Evolutionary conservation across 2,329 filamentous ascomycete genomes (phyloP).

Genomic region (Didymosphaeria variabile): DNA sequence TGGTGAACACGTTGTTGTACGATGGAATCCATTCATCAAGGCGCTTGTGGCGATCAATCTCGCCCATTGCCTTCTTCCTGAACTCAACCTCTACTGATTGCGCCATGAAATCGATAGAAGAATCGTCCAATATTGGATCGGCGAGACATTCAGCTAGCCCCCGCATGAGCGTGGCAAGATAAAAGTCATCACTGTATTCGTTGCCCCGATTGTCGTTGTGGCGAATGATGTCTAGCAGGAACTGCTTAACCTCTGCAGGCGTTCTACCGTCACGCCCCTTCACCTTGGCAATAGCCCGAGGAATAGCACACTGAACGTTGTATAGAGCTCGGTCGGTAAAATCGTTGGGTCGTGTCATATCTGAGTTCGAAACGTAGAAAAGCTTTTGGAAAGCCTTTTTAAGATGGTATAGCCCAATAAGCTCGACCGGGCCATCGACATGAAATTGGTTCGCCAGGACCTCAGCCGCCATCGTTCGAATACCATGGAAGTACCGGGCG

Average conservation of each 20-base stretch:
- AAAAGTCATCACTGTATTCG: slow-evolving; percentile 86
- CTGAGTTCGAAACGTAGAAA: slow-evolving; percentile 81
- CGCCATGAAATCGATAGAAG: slow-evolving; percentile 56
- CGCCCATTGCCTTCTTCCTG: slow-evolving; percentile 65
- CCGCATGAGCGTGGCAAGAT: slow-evolving; percentile 81
- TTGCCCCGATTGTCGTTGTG: slow-evolving; percentile 97
- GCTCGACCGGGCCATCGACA: slow-evolving; percentile 65
- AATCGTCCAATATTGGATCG: slow-evolving; percentile 34
- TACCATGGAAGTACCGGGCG: slow-evolving; percentile 89
- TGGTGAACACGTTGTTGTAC: slow-evolving; percentile 70
- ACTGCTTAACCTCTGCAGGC: slow-evolving; percentile 79
- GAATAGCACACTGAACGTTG: slow-evolving; percentile 83
- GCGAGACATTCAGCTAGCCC: slow-evolving; percentile 66
- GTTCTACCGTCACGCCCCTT: slow-evolving; percentile 79
- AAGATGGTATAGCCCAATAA: slow-evolving; percentile 84
- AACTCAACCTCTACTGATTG: slow-evolving; percentile 63
- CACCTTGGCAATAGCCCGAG: slow-evolving; percentile 80
- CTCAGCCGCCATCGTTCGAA: slow-evolving; percentile 84
- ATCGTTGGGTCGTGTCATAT: slow-evolving; percentile 87
- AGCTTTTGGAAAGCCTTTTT: slow-evolving; percentile 86
- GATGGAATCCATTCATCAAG: slow-evolving; percentile 74
- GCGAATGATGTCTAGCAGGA: slow-evolving; percentile 86
- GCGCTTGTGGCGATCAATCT: slow-evolving; percentile 69
- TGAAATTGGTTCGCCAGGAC: slow-evolving; percentile 73
- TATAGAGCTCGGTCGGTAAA: slow-evolving; percentile 89